Evolutionary conservation across 108 stramenopile genomes (phyloP).

Genomic region (Cyclotella sp.): DNA sequence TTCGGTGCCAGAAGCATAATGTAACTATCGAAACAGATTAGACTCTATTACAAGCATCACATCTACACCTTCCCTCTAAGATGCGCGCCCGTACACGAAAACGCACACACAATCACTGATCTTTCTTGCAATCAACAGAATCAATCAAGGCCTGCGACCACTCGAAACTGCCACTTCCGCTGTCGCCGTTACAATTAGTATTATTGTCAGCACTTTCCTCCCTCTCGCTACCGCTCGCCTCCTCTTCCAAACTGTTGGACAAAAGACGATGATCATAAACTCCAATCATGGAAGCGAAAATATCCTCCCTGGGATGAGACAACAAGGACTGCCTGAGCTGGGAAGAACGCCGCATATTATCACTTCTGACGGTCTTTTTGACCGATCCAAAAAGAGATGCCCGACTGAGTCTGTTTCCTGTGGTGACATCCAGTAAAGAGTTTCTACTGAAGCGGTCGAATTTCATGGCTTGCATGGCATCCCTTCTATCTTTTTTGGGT

Average conservation of each 20-base stretch:
- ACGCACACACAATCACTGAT: background rate
- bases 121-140: background rate
- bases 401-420: slow-evolving; percentile 10
- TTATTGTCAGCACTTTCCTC: background rate
- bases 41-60: too few relatives aligned
- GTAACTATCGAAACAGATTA: too few relatives aligned
- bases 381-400: slow-evolving; percentile 7
- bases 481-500: slow-evolving; percentile 27
- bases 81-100: too few relatives aligned
- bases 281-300: slow-evolving; percentile 3
- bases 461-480: background rate
- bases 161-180: background rate
- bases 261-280: background rate
- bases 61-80: too few relatives aligned
- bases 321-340: slow-evolving; percentile 5
- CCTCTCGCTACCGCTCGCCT: background rate
- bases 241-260: background rate
- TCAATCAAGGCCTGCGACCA: slow-evolving; percentile 3
- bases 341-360: background rate
- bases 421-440: slow-evolving; percentile 5
- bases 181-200: too few relatives aligned
- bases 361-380: background rate
- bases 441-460: slow-evolving; percentile 24
- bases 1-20: too few relatives aligned
- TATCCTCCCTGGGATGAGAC: slow-evolving; percentile 12